phyloP scores from a whole-genome alignment of 169 alveolate genomes.

The Cryptosporidium tyzzeri region DNA sequence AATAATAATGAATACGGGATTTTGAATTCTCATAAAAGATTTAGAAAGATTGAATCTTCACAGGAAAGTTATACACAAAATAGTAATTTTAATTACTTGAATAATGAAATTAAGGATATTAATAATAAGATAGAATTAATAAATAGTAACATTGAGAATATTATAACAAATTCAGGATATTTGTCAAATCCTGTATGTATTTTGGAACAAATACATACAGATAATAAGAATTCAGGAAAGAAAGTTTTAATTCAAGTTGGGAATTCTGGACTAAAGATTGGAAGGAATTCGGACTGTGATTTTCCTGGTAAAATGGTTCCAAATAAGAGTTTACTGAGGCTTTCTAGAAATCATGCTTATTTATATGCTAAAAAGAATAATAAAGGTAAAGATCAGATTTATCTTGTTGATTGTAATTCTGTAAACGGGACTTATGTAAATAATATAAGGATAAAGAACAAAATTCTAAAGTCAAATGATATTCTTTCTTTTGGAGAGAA shows the following conservation, averaged over 20 bases:
- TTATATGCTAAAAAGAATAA: slow-evolving; percentile 27
- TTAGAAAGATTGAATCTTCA: slow-evolving; percentile 36
- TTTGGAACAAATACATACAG: slow-evolving; percentile 7
- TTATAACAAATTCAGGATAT: slow-evolving; percentile 11
- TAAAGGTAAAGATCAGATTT: background rate
- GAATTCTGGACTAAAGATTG: slow-evolving; percentile 43
- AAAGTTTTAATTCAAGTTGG: slow-evolving; percentile 24
- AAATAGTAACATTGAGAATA: slow-evolving; percentile 28
- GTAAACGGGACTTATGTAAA: slow-evolving; percentile 59
- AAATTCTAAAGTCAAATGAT: slow-evolving; percentile 19
- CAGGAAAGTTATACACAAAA: slow-evolving; percentile 57
- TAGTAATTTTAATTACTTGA: slow-evolving; percentile 24
- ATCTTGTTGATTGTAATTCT: slow-evolving; percentile 50
- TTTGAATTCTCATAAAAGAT: slow-evolving; percentile 14
- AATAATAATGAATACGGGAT: slow-evolving; percentile 3
- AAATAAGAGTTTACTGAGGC: slow-evolving; percentile 7
- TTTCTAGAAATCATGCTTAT: slow-evolving; percentile 69
- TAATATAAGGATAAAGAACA: slow-evolving; percentile 19
- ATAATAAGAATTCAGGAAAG: background rate
- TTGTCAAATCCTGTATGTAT: slow-evolving; percentile 14
- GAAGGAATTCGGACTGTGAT: slow-evolving; percentile 40
- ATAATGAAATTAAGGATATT: slow-evolving; percentile 37
- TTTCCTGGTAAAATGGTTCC: slow-evolving; percentile 30
- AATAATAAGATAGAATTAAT: slow-evolving; percentile 33
- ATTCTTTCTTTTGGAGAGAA: slow-evolving; percentile 34